Evolutionary conservation across 768 basidiomycete species (phyloP).

Genomic region (Pisolithus microcarpus): DNA sequence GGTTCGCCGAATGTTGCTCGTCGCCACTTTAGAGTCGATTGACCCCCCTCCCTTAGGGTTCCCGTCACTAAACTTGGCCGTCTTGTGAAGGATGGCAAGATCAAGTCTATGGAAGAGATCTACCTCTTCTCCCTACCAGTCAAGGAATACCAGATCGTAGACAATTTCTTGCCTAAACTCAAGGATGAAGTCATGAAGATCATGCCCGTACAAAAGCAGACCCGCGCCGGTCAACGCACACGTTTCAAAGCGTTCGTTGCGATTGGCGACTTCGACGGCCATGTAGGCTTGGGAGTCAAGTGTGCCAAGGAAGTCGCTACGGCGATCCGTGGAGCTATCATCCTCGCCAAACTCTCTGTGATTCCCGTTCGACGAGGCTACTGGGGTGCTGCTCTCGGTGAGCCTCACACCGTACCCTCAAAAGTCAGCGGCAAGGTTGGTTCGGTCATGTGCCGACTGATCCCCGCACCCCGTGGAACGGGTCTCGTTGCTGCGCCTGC

Average conservation of each 20-base stretch:
- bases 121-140: constrained; percentile 99
- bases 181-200: constrained; percentile 99
- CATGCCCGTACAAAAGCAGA: constrained; percentile 99
- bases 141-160: constrained; percentile 99
- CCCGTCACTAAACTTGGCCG: constrained; percentile 99
- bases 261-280: constrained; percentile 97
- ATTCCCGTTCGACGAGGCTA: constrained; percentile 98
- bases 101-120: constrained; percentile 99
- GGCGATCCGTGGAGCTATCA: constrained; percentile 98
- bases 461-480: constrained; percentile 97
- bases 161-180: constrained; percentile 97
- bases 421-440: constrained; percentile 99
- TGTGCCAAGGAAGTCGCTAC: constrained; percentile 99
- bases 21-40: constrained; percentile 2
- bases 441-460: constrained; percentile 98
- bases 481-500: constrained; percentile 99
- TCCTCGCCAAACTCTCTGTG: constrained; percentile 95
- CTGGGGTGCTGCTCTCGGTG: constrained; percentile 99
- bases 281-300: constrained; percentile 99
- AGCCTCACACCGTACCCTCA: constrained; percentile 97
- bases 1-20: constrained; percentile 46
- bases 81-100: constrained; percentile 98
- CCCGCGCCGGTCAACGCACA: constrained; percentile 97
- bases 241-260: constrained; percentile 99
- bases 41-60: constrained; percentile 47